Evolutionary conservation across 2,329 filamentous ascomycete species (phyloP).

Genomic region (Talaromyces amestolkiae): DNA sequence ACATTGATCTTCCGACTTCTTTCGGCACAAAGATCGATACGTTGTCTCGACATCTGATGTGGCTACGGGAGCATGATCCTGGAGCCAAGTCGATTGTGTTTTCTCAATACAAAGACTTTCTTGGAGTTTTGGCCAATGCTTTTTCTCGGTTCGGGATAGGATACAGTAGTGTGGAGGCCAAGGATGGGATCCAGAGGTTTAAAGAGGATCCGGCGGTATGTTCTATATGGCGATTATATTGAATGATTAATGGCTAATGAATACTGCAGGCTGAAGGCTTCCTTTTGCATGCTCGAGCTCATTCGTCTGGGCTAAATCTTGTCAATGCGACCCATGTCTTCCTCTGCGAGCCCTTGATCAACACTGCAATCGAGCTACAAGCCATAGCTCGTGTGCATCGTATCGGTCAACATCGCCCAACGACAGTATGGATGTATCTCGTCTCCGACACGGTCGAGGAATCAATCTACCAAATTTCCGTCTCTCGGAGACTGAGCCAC

Average conservation of each 20-base stretch:
- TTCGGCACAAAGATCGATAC: conserved; percentile 92
- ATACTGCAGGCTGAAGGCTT: conserved; percentile 67
- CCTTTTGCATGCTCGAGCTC: conserved; percentile 81
- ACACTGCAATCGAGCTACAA: conserved; percentile 90
- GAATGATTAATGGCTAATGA: not conserved
- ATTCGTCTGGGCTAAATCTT: conserved; percentile 84
- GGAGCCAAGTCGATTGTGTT: conserved; percentile 93
- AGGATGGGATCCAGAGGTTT: conserved; percentile 71
- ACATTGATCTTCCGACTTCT: conserved; percentile 69
- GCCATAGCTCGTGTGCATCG: conserved; percentile 92
- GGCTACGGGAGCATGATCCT: conserved; percentile 78
- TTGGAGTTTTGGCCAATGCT: conserved; percentile 69
- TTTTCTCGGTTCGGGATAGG: conserved; percentile 71
- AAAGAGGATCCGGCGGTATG: conserved; percentile 63
- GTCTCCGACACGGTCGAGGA: conserved; percentile 90
- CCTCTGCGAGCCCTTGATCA: conserved; percentile 88
- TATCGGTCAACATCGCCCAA: conserved; percentile 83
- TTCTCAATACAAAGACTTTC: conserved; percentile 82
- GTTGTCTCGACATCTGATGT: conserved; percentile 74
- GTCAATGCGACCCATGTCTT: conserved; percentile 94
- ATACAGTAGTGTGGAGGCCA: conserved; percentile 66
- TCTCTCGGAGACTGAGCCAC: conserved; percentile 73
- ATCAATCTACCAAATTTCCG: conserved; percentile 83
- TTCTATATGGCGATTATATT: not conserved
- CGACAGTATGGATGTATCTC: conserved; percentile 93